Evolutionary conservation across 768 basidiomycete species (phyloP).

Genomic region (Mycena galopus): DNA sequence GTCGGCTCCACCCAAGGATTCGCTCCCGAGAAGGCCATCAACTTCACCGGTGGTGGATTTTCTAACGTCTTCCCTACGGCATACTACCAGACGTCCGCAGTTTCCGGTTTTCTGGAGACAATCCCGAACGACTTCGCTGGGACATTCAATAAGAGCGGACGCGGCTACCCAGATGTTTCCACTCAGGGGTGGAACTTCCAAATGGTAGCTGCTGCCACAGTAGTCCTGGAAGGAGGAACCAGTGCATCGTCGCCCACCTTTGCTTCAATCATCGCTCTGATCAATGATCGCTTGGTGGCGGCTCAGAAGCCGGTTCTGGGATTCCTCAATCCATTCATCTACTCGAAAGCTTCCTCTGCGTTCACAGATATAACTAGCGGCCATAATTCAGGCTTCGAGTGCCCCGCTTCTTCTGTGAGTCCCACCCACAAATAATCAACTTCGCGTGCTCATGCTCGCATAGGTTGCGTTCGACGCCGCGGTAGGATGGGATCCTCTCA

Average conservation of each 20-base stretch:
- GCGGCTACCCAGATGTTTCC: slow-evolving; percentile 37
- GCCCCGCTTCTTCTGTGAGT: background rate
- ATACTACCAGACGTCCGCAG: slow-evolving; percentile 46
- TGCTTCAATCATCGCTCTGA: background rate
- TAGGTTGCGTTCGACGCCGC: background rate
- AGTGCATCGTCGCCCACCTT: slow-evolving; percentile 43
- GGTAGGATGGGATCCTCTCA: background rate
- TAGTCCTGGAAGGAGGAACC: slow-evolving; percentile 49
- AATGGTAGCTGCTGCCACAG: background rate
- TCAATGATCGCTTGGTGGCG: background rate
- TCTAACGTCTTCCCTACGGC: slow-evolving; percentile 40
- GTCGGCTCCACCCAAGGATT: slow-evolving; percentile 19
- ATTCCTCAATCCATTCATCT: too few relatives aligned
- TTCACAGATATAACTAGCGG: background rate
- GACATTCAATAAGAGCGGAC: slow-evolving; percentile 21
- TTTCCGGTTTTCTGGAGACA: slow-evolving; percentile 40
- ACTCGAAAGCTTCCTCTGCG: background rate
- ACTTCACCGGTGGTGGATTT: background rate
- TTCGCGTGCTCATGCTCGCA: background rate
- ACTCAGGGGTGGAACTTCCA: slow-evolving; percentile 18
- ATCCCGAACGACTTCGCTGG: slow-evolving; percentile 12
- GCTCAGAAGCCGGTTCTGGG: background rate
- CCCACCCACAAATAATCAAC: background rate
- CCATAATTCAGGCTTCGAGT: background rate
- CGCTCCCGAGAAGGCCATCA: background rate